Percentiles rank a stretch among this genome's conserved stretches.
phyloP scores from a whole-genome alignment of 2,329 filamentous ascomycete genomes.

The Alternaria sp. region DNA sequence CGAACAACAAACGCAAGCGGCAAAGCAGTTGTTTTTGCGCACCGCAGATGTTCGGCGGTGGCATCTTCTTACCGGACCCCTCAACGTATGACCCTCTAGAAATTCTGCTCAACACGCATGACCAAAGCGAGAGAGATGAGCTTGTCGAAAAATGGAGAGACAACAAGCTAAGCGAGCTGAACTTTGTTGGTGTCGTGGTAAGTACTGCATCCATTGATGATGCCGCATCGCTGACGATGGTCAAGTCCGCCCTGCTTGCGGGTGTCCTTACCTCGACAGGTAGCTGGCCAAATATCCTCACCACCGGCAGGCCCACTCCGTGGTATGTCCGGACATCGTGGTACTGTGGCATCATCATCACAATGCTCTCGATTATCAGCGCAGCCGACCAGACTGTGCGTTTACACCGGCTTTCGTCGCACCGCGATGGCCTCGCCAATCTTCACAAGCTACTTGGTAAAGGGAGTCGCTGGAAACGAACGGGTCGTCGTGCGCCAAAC shows the following conservation, averaged over 20 bases:
- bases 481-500: conserved; percentile 26
- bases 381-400: conserved; percentile 52
- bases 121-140: conserved; percentile 39
- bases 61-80: conserved; percentile 38
- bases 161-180: conserved; percentile 49
- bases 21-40: conserved; percentile 7
- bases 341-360: conserved; percentile 55
- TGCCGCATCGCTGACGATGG: not conserved
- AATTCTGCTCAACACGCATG: conserved; percentile 45
- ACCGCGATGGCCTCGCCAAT: conserved; percentile 44
- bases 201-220: conserved; percentile 4
- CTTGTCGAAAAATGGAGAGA: conserved; percentile 48
- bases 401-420: conserved; percentile 51
- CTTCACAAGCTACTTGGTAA: conserved; percentile 45
- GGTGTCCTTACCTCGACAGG: conserved; percentile 52
- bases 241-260: conserved; percentile 44
- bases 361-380: conserved; percentile 57
- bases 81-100: conserved; percentile 46
- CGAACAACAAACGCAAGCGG: not conserved
- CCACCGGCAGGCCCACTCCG: conserved; percentile 43
- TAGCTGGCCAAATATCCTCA: conserved; percentile 51
- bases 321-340: conserved; percentile 51
- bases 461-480: conserved; percentile 20
- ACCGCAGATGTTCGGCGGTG: conserved; percentile 38
- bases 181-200: conserved; percentile 51